Percentiles rank a stretch among this genome's conserved stretches.
Conservation (phyloP, 495 filamentous ascomycete genomes). For the Neurospora tetraspora region DNA sequence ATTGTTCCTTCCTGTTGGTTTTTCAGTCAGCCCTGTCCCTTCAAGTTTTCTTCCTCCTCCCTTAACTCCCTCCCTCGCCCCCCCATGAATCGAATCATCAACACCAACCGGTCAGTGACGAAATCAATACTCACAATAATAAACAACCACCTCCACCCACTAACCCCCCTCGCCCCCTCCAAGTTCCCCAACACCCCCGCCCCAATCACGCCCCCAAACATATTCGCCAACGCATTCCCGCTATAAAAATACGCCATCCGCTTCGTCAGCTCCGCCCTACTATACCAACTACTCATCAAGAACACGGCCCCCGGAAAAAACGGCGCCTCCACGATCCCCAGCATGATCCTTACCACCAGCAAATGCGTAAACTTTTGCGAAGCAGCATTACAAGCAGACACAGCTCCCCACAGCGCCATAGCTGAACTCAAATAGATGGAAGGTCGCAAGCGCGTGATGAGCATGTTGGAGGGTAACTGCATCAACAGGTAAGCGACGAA, state of each 20-base stretch:
- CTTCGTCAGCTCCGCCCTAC: slow-evolving; percentile 34
- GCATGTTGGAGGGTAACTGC: slow-evolving; percentile 47
- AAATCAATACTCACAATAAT: slow-evolving; percentile 15
- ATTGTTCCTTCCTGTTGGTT: slow-evolving; percentile 24
- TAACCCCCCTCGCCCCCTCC: slow-evolving; percentile 27
- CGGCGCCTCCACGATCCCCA: slow-evolving; percentile 51
- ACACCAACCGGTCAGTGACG: no score
- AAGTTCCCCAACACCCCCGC: slow-evolving; percentile 37
- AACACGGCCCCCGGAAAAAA: slow-evolving; percentile 42
- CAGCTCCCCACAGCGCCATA: slow-evolving; percentile 53
- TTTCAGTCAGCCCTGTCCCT: neutral
- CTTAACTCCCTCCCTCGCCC: no score
- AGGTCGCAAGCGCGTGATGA: slow-evolving; percentile 38
- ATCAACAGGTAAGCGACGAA: slow-evolving; percentile 48
- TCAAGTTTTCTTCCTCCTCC: neutral
- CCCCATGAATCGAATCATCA: no score
- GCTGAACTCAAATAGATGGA: slow-evolving; percentile 44
- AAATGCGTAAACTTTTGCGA: slow-evolving; percentile 45
- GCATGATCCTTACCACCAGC: slow-evolving; percentile 50
- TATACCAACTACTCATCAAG: slow-evolving; percentile 44
- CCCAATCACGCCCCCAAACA: slow-evolving; percentile 49
- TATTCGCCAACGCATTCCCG: slow-evolving; percentile 45
- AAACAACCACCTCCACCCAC: slow-evolving; percentile 30
- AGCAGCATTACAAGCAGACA: slow-evolving; percentile 47
- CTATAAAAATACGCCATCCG: slow-evolving; percentile 51